These are phyloP conservation scores for Pichiaceae sp. DNA, from an alignment of 1,139 yeast genomes.

Conservation along the genomic window DNA sequence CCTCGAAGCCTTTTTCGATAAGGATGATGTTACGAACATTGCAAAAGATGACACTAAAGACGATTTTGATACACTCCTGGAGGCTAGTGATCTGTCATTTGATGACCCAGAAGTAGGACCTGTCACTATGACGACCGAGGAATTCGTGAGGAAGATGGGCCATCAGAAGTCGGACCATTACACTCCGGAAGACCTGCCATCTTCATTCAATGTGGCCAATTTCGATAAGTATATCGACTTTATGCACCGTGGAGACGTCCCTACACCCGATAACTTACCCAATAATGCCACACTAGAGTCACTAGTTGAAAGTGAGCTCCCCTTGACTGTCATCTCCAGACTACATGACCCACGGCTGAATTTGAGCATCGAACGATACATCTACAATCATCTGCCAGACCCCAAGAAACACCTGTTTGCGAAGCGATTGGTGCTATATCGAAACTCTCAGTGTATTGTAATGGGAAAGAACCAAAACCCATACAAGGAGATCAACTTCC, in stretches of 20 bases:
- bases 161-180: neutral
- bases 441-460: conserved; percentile 79
- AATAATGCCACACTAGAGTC: conserved; percentile 20
- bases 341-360: conserved; percentile 63
- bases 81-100: conserved; percentile 5
- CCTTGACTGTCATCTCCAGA: conserved; percentile 32
- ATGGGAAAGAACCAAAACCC: conserved; percentile 97
- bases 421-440: conserved; percentile 61
- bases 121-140: conserved; percentile 17
- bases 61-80: conserved; percentile 11
- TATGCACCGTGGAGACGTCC: conserved; percentile 8
- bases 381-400: conserved; percentile 61
- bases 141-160: conserved; percentile 8
- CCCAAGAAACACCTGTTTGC: conserved; percentile 13
- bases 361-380: conserved; percentile 73
- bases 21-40: conserved; percentile 2
- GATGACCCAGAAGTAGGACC: conserved; percentile 6
- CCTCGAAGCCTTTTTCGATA: conserved; percentile 19
- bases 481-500: conserved; percentile 75
- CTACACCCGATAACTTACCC: conserved; percentile 6
- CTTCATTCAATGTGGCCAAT: neutral
- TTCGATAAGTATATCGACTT: conserved; percentile 2
- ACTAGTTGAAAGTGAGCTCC: conserved; percentile 19
- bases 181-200: conserved; percentile 1
- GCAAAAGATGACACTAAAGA: neutral